Conservation (phyloP, 176 grass and related monocot species). For the Hyparrhenia diplandra region DNA sequence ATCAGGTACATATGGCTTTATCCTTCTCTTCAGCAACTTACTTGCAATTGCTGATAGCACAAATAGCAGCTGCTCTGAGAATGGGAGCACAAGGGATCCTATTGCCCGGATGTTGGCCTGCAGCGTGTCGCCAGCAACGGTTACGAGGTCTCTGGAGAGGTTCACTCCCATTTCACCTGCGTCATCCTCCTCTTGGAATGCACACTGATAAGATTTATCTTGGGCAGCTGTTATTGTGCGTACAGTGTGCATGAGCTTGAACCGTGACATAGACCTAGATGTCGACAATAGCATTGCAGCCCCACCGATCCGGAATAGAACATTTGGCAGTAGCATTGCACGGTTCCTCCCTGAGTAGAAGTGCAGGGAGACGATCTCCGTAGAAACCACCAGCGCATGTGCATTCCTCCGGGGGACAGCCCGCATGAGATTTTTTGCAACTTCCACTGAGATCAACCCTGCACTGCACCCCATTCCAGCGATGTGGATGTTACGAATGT, state of each 20-base stretch:
- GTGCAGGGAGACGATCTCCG: not conserved
- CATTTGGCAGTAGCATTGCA: constrained; percentile 9
- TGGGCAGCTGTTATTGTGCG: constrained; percentile 25
- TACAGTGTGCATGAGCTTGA: constrained; percentile 23
- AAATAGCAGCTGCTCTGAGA: constrained; percentile 15
- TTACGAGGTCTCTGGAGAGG: constrained; percentile 20
- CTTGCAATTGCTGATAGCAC: not conserved
- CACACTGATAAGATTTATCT: constrained; percentile 14
- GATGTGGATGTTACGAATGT: constrained; percentile 3
- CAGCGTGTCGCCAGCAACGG: not conserved
- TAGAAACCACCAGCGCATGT: constrained; percentile 30
- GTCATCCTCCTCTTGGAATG: constrained; percentile 15
- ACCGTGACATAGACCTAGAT: not conserved
- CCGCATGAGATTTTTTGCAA: constrained; percentile 5
- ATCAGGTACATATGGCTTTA: constrained; percentile 30
- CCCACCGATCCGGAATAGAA: constrained; percentile 34
- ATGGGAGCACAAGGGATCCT: not conserved
- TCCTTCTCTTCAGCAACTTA: not conserved
- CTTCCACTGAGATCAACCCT: constrained; percentile 26
- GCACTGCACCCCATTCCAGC: constrained; percentile 47
- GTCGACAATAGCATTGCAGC: constrained; percentile 5
- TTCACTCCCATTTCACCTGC: not conserved
- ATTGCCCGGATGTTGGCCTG: constrained; percentile 4
- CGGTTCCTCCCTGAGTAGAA: constrained; percentile 14
- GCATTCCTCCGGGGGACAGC: not conserved